phyloP scores from a whole-genome alignment of 2,329 filamentous ascomycete genomes.

The Diplodia scrobiculata region DNA sequence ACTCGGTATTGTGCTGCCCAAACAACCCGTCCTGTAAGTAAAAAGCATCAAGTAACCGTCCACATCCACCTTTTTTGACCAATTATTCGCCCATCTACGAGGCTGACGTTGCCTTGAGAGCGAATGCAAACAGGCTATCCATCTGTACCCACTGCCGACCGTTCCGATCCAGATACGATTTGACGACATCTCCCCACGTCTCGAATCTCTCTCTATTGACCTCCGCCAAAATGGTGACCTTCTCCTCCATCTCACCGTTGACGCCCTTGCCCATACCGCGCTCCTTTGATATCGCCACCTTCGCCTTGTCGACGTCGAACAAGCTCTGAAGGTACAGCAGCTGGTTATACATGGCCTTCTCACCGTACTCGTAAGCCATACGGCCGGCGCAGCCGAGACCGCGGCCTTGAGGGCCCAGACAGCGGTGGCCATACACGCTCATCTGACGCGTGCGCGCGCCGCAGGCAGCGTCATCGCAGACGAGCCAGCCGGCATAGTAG shows the following conservation, averaged over 20 bases:
- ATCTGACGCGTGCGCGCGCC: slow-evolving; percentile 86
- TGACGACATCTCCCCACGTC: slow-evolving; percentile 74
- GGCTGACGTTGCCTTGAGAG: slow-evolving; percentile 38
- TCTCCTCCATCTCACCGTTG: slow-evolving; percentile 62
- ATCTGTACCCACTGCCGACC: slow-evolving; percentile 92
- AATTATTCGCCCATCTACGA: background rate
- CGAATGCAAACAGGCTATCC: slow-evolving; percentile 77
- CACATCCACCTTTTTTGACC: background rate
- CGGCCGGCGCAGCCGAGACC: slow-evolving; percentile 80
- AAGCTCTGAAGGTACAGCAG: slow-evolving; percentile 81
- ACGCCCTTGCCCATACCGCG: slow-evolving; percentile 37
- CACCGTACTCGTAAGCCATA: slow-evolving; percentile 85
- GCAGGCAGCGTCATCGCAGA: slow-evolving; percentile 87
- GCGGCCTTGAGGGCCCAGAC: slow-evolving; percentile 81
- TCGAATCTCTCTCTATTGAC: slow-evolving; percentile 79
- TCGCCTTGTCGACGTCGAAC: slow-evolving; percentile 81
- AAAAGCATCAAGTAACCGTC: background rate
- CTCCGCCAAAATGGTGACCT: slow-evolving; percentile 68
- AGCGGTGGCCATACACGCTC: slow-evolving; percentile 87
- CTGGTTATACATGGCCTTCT: slow-evolving; percentile 94
- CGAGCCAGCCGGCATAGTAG: slow-evolving; percentile 91
- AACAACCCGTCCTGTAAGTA: background rate
- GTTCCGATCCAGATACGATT: slow-evolving; percentile 83
- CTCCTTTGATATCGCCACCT: slow-evolving; percentile 40
- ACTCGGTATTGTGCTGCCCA: background rate